Evolutionary conservation across 2,329 filamentous ascomycete genomes (phyloP), one percentile per base, ranked within the genome.

Genomic region (Colletotrichum tanaceti): DNA sequence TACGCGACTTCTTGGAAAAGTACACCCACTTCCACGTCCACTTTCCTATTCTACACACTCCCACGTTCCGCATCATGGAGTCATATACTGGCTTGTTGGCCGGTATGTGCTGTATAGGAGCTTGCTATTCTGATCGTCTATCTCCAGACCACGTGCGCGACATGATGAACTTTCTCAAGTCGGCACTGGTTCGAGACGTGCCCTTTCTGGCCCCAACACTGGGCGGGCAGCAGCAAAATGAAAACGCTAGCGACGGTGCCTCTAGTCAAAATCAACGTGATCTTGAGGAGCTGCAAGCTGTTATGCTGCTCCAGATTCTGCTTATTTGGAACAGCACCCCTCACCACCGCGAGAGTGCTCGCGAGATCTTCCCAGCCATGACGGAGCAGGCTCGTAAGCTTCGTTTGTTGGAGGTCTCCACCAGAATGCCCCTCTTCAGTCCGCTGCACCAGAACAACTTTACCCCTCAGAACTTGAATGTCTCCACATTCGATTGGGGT

Each of bases 1-100:
- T 93, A 75, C 89, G 89, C 81, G 86, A 90, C 75, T 92, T 92
- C 76, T 84, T 93, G 77, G 86, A 90, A 73, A 85, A 89, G 74
- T 93, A 91, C 82, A 88, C 86, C 68, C 89, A 92, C 77, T 93
- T 90, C 77, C 89, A 93, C 77, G 85, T 87, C 70, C 91, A 94
- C 77, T 92, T 92, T 81, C 89, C 91, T 22, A 85, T 92, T 72
- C 84, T 93, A 60, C 91, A 94, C 75, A 85, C 91, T 76, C 86
- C 90, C 43, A 91, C 90, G 10, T 92, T 93, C 79, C 86, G 89
- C 74, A 86, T 91, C 61, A 82, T 86, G 70, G 85, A 89, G 70
- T 87, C 89, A 54, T 89, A 90, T 76, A 88, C 89, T 69, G 89
- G 90, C 71, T 83, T 93, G 70, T 81, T 92, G 58, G 84, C 91